Percentiles rank a stretch among this genome's conserved stretches.
phyloP scores from a whole-genome alignment of 306 rosid genomes.

The apple (Malus domestica) region ASM211411v1 NC_041798.1:6530501-6531000 shows the following conservation, averaged over 20 bases:
- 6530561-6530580: too few species aligned
- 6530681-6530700: not conserved
- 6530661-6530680: not conserved
- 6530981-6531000: not conserved
- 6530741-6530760: not conserved
- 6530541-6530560: too few species aligned
- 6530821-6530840: not conserved
- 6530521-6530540: too few species aligned
- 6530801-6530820: not conserved
- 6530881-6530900: not conserved
- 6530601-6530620: too few species aligned
- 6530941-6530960: slow-evolving; percentile 5
- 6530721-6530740: not conserved
- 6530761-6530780: not conserved
- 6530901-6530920: not conserved
- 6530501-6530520: too few species aligned
- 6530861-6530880: not conserved
- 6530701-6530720: not conserved
- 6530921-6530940: not conserved
- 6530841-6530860: not conserved
- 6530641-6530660: too few species aligned
- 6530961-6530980: slow-evolving; percentile 6
- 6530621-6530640: too few species aligned
- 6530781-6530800: not conserved
- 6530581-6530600: too few species aligned